phyloP scores from a whole-genome alignment of 257 asterid genomes.

The Gentiana macrophylla region DNA sequence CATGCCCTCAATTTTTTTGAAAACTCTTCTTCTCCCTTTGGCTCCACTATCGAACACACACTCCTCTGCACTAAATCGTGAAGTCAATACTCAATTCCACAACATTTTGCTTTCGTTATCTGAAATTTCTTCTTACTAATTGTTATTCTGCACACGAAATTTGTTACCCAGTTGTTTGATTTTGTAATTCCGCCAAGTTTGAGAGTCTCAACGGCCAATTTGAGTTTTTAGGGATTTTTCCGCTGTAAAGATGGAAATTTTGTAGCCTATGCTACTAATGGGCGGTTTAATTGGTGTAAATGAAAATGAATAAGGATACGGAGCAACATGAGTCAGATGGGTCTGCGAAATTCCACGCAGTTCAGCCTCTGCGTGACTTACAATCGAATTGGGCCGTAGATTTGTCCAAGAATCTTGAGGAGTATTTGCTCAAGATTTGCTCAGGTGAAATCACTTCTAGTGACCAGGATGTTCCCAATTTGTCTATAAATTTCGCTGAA shows the following conservation, averaged over 20 bases:
- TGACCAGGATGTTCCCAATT: conserved; percentile 32
- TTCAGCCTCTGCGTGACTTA: conserved; percentile 76
- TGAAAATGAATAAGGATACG: conserved; percentile 30
- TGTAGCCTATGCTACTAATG: conserved; percentile 6
- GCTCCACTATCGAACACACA: too few relatives aligned
- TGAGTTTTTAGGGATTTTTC: conserved; percentile 3
- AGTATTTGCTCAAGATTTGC: conserved; percentile 73
- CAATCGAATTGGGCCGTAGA: conserved; percentile 90
- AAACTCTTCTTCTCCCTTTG: background rate
- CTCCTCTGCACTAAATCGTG: too few relatives aligned
- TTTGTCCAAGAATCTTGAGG: conserved; percentile 75
- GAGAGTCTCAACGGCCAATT: background rate
- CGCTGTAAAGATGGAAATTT: background rate
- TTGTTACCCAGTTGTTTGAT: background rate
- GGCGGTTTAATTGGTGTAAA: background rate
- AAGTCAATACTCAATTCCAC: too few relatives aligned
- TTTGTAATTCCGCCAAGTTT: background rate
- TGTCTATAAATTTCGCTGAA: conserved; percentile 75
- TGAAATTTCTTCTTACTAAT: background rate
- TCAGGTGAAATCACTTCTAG: conserved; percentile 54
- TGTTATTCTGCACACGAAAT: background rate
- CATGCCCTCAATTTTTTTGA: conserved; percentile 12
- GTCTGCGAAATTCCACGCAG: conserved; percentile 41
- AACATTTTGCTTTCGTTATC: too few relatives aligned
- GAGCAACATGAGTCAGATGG: conserved; percentile 37